Base-by-base conservation (phyloP, 805 yeast species). In the Hanseniaspora singularis region DNA sequence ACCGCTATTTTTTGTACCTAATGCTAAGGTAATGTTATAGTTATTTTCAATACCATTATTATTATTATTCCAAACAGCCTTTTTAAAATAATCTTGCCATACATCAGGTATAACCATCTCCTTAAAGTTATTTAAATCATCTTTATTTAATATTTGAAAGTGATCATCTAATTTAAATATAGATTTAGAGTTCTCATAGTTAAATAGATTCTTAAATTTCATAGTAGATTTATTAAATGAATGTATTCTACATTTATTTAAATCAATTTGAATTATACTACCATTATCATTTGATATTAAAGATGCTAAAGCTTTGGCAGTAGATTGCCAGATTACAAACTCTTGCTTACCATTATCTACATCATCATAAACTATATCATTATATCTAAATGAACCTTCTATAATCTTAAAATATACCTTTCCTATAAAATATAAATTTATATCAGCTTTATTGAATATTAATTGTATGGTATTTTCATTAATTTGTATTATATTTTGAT, bases 1-100 rank as follows among this genome's bases (percentile, higher is more conserved):
- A 1, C 96, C 96, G 1, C 85, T 71, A 51, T 81, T 81, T 57
- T 84, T 86, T 5, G 66, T 68, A n/a, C 72, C 72, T 36, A 68
- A 52, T 2, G 64, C 57, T 46, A 67, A 53, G 8, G 34, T 8
- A 18, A 22, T 11, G 16, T 22, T 36, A 24, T 23, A 4, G 15
- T 4, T 3, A 15, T 10, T 20, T 34, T 38, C 37, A n/a, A 31
- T 6, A 15, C 11, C 2, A n/a, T n/a, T n/a, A n/a, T n/a, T n/a
- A n/a, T n/a, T n/a, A n/a, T n/a, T n/a, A n/a, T n/a, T n/a, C n/a
- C n/a, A n/a, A n/a, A n/a, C n/a, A 28, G 16, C 11, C n/a, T 23
- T 23, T 5, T 6, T 3, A 40, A 23, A 24, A 18, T 36, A 33
- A 18, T 15, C 10, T 16, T n/a, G n/a, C 49, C 38, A 38, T 15